Conservation (phyloP, 2,329 filamentous ascomycete species). For the Leptographium lundbergii region DNA sequence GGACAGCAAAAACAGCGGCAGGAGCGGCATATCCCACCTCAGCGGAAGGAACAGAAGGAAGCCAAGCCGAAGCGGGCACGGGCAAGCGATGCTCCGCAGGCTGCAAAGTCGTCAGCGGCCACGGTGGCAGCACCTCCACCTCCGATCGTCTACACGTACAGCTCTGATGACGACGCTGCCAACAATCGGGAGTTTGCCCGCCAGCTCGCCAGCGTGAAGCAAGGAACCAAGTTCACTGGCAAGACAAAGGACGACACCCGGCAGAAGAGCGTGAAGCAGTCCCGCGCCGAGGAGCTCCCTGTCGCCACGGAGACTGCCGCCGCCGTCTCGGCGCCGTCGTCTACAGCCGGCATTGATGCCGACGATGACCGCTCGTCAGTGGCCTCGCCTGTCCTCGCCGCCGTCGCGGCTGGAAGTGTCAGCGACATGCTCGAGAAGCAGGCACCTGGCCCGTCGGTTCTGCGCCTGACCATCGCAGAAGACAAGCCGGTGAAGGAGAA, state of each 20-base stretch:
- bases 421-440: slow-evolving; percentile 83
- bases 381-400: slow-evolving; percentile 47
- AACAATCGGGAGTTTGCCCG: slow-evolving; percentile 61
- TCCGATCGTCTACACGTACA: slow-evolving; percentile 20
- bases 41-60: slow-evolving; percentile 22
- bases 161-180: slow-evolving; percentile 40
- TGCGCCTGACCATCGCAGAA: slow-evolving; percentile 60
- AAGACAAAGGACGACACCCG: slow-evolving; percentile 49
- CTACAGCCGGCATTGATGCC: slow-evolving; percentile 60
- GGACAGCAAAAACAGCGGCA: slow-evolving; percentile 16
- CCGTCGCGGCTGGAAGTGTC: slow-evolving; percentile 55
- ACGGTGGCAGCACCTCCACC: slow-evolving; percentile 7
- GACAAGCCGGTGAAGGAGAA: slow-evolving; percentile 48
- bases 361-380: slow-evolving; percentile 69
- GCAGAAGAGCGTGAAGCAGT: slow-evolving; percentile 59
- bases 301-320: slow-evolving; percentile 21
- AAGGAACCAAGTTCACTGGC: slow-evolving; percentile 48
- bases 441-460: slow-evolving; percentile 54
- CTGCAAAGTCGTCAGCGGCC: slow-evolving; percentile 22
- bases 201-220: slow-evolving; percentile 57
- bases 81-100: slow-evolving; percentile 16
- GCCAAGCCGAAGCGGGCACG: slow-evolving; percentile 25
- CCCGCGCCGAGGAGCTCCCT: slow-evolving; percentile 39
- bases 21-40: slow-evolving; percentile 20
- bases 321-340: slow-evolving; percentile 50